Conservation (phyloP, 768 basidiomycete genomes). For the Mycena crocata region DNA sequence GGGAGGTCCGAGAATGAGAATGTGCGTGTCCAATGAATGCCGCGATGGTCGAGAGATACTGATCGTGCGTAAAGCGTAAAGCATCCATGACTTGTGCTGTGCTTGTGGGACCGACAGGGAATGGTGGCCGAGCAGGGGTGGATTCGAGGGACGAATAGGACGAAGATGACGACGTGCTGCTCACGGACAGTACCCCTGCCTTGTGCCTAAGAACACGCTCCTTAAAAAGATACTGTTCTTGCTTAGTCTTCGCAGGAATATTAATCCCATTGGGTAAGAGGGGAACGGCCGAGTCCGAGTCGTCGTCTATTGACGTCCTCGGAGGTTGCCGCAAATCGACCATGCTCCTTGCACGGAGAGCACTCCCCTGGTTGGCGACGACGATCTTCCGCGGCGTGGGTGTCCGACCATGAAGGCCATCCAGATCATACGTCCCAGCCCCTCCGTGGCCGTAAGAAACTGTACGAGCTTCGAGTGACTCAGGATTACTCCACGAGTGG, state of each 20-base stretch:
- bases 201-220: constrained; percentile 56
- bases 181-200: constrained; percentile 62
- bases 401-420: constrained; percentile 19
- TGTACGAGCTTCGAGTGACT: constrained; percentile 43
- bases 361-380: constrained; percentile 36
- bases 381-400: constrained; percentile 24
- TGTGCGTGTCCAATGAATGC: constrained; percentile 98
- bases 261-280: constrained; percentile 46
- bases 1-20: constrained; percentile 88
- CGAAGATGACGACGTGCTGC: constrained; percentile 83
- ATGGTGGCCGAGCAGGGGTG: constrained; percentile 59
- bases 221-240: constrained; percentile 52
- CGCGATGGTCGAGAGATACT: constrained; percentile 92
- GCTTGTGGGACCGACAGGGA: constrained; percentile 80
- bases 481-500: constrained; percentile 43
- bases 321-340: constrained; percentile 56
- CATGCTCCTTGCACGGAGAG: constrained; percentile 64
- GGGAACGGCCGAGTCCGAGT: constrained; percentile 50
- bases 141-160: constrained; percentile 75
- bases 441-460: constrained; percentile 43
- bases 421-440: constrained; percentile 29
- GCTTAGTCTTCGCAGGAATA: constrained; percentile 43
- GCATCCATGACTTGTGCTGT: constrained; percentile 78
- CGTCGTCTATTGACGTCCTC: constrained; percentile 47
- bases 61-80: constrained; percentile 87